Conservation (phyloP, 164 flowering plant genomes). For the Protea cynaroides region DNA sequence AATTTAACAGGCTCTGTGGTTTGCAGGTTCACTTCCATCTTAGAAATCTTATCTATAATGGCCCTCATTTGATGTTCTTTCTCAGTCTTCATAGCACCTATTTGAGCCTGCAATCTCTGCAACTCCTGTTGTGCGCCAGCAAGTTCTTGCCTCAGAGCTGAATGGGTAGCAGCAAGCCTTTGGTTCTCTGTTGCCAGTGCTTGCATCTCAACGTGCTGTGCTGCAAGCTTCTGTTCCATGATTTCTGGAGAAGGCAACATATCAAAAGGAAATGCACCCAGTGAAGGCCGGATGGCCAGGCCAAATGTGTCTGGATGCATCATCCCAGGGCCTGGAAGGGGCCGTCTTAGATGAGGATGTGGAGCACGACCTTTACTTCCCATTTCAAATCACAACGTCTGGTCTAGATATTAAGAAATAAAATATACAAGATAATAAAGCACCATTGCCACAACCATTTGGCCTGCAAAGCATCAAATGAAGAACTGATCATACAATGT, state of each 20-base stretch:
- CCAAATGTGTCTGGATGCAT: conserved; percentile 65
- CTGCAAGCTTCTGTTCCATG: conserved; percentile 80
- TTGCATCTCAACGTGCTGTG: conserved; percentile 78
- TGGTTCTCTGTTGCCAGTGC: conserved; percentile 79
- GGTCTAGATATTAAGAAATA: too few species aligned
- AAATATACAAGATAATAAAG: too few species aligned
- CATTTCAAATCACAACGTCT: conserved; percentile 28
- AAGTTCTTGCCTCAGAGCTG: conserved; percentile 75
- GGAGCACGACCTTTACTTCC: conserved; percentile 83
- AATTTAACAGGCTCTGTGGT: conserved; percentile 52
- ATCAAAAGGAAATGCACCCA: conserved; percentile 51
- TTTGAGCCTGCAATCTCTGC: conserved; percentile 62
- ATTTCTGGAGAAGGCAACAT: conserved; percentile 72
- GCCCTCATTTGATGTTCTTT: conserved; percentile 68
- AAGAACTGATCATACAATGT: background rate
- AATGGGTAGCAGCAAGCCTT: conserved; percentile 88
- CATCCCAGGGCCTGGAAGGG: conserved; percentile 58
- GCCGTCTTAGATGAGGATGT: conserved; percentile 56
- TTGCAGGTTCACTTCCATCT: conserved; percentile 69
- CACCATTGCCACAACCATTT: background rate
- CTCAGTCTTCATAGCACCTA: conserved; percentile 53
- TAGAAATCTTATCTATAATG: conserved; percentile 56
- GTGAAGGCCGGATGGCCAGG: conserved; percentile 49
- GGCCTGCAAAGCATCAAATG: background rate
- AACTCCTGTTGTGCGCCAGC: conserved; percentile 84